phyloP scores from a whole-genome alignment of 1,284 basidiomycete genomes.

The Ceratorhiza oryzae-sativae region DNA sequence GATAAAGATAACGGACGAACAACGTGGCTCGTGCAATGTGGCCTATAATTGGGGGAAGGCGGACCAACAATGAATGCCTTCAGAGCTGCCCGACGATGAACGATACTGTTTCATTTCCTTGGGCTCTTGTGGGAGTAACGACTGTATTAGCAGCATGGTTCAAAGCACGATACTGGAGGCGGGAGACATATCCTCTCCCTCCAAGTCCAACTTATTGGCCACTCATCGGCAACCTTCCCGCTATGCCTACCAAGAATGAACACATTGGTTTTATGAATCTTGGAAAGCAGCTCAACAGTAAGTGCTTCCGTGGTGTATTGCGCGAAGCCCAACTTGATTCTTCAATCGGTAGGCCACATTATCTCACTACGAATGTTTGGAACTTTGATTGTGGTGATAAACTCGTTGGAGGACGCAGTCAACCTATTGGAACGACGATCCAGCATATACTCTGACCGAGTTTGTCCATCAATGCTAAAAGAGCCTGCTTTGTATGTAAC shows the following conservation, averaged over 20 bases:
- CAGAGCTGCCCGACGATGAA: too few relatives aligned
- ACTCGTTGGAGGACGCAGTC: constrained; percentile 50
- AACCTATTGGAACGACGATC: constrained; percentile 56
- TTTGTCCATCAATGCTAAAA: constrained; percentile 44
- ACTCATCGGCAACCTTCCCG: constrained; percentile 17
- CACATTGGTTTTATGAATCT: constrained; percentile 31
- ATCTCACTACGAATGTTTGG: constrained; percentile 52
- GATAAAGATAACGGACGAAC: too few relatives aligned
- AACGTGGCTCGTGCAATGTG: too few relatives aligned
- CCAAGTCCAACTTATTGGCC: constrained; percentile 26
- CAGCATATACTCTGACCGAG: constrained; percentile 54
- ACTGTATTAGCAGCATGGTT: too few relatives aligned
- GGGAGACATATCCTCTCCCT: background rate
- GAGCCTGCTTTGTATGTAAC: constrained; percentile 33
- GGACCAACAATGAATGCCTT: too few relatives aligned
- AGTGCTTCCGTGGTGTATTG: background rate
- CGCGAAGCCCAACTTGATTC: background rate
- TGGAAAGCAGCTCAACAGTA: constrained; percentile 20
- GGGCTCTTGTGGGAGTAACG: background rate
- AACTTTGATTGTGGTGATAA: constrained; percentile 53
- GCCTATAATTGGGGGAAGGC: too few relatives aligned
- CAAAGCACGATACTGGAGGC: background rate
- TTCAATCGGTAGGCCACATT: constrained; percentile 46
- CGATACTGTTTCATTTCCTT: background rate
- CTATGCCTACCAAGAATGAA: constrained; percentile 18